Base-by-base conservation (phyloP, 1,139 yeast species). In the Scheffersomyces illinoinensis region DNA sequence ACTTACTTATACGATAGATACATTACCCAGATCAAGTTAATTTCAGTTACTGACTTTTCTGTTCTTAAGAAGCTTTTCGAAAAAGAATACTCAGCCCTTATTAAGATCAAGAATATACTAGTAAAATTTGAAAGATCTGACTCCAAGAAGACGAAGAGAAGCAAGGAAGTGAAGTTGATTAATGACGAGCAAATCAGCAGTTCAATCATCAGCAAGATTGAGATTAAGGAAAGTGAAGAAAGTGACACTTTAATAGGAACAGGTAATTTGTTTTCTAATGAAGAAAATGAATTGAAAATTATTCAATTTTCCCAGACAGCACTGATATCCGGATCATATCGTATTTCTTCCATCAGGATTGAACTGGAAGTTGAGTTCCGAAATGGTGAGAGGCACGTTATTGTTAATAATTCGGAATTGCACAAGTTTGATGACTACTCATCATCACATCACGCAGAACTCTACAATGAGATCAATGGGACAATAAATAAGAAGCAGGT, bases 1-100 rank as follows among this genome's bases (percentile, higher is more conserved):
- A 65, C 68, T 0, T 62, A 56, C 50, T 65, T 69, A 4, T 64
- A 61, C 57, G 75, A 73, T 24, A 58, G 62, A 4, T 60, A 67
- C n/a, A 54, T 64, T 12, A 58, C 66, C n/a, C 77, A 73, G 59
- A 17, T 73, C 8, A 53, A 54, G 1, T 21, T 72, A 5, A 12
- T 17, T 8, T 33, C 17, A 12, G 17, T 33, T 4, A 8, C 17
- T 10, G 43, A 33, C 10, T 1, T 33, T 33, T 33, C 43, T 5
- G 43, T 33, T 12, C 7, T 33, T 5, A 33, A 12, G 43, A 33
- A 12, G 5, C 43, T 33, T 12, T 33, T 33, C 17, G 17, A 33
- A 33, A 7, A 33, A 33, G 43, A 33, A 1, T 33, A 33, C 43
- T 33, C 43, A 2, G 17, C 17, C 2, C 14, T 33, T 33, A 12